These are phyloP conservation scores for Debaryomyces psychrophilus DNA, from an alignment of 1,139 yeast genomes.

Conservation along the genomic window DNA sequence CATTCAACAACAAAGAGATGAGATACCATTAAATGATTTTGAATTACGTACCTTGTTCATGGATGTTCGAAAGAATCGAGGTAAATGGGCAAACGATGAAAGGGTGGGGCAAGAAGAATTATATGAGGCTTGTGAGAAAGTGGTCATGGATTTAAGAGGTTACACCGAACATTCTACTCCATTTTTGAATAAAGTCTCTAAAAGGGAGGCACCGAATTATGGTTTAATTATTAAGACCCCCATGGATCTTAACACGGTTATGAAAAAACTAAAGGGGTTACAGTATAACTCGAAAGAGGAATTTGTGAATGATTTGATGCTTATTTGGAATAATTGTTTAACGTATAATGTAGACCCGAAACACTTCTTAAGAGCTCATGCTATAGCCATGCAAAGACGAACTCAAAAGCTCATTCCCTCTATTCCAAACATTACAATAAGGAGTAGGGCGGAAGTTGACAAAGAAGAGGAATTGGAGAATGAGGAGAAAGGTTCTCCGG, in stretches of 20 bases:
- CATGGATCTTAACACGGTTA: conserved; percentile 94
- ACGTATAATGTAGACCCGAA: conserved; percentile 94
- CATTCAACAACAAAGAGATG: conserved; percentile 78
- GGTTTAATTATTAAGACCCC: conserved; percentile 88
- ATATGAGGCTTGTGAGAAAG: conserved; percentile 96
- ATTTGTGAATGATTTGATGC: conserved; percentile 89
- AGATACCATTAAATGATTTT: conserved; percentile 73
- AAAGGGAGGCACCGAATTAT: conserved; percentile 97
- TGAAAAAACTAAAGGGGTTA: conserved; percentile 81
- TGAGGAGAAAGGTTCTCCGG: conserved; percentile 36
- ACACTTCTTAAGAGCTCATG: conserved; percentile 89
- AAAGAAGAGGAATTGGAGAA: conserved; percentile 58
- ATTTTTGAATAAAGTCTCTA: conserved; percentile 89
- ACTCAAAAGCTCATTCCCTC: conserved; percentile 74
- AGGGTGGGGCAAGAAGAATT: conserved; percentile 95
- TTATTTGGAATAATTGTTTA: conserved; percentile 94
- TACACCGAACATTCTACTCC: conserved; percentile 97
- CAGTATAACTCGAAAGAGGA: conserved; percentile 84
- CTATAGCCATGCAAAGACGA: conserved; percentile 93
- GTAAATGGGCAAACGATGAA: conserved; percentile 97
- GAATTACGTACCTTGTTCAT: conserved; percentile 83
- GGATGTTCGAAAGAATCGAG: conserved; percentile 92
- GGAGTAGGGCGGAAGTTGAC: conserved; percentile 85
- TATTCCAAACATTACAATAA: conserved; percentile 83
- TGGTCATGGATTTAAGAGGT: conserved; percentile 83